Evolutionary conservation across 352 stramenopile genomes (phyloP).

Genomic region (Nothophytophthora sp.): DNA sequence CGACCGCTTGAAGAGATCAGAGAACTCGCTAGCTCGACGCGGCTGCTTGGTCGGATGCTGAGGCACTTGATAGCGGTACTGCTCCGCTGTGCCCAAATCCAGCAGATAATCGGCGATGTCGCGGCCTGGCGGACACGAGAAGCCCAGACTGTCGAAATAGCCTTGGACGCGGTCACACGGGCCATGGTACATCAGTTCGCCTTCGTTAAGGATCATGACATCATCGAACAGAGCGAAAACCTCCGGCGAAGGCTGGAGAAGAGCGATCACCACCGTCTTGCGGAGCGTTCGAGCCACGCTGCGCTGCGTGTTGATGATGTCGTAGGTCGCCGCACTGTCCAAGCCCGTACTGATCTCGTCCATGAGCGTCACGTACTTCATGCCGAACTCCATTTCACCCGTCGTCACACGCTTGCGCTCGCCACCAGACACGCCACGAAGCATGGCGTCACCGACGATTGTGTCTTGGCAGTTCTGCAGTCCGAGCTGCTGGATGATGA

Average conservation of each 20-base stretch:
- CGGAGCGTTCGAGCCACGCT: conserved; percentile 7
- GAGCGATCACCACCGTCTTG: conserved; percentile 45
- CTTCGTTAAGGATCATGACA: conserved; percentile 51
- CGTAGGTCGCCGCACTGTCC: conserved; percentile 56
- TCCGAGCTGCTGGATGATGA: conserved; percentile 21
- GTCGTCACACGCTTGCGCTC: conserved; percentile 62
- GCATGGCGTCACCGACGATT: conserved; percentile 45
- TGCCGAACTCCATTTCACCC: conserved; percentile 80
- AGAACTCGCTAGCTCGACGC: too few species aligned
- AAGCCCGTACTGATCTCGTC: conserved; percentile 93
- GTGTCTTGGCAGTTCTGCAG: conserved; percentile 16
- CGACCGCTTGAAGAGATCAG: too few species aligned
- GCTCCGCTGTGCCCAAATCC: too few species aligned
- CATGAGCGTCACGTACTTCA: conserved; percentile 63
- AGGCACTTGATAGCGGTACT: too few species aligned
- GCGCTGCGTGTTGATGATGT: conserved; percentile 17
- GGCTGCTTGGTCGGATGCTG: too few species aligned
- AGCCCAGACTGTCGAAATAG: too few species aligned
- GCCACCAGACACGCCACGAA: conserved; percentile 55
- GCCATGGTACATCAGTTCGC: conserved; percentile 70
- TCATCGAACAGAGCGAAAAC: conserved; percentile 78
- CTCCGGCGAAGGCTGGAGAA: conserved; percentile 88
- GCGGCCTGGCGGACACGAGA: too few species aligned
- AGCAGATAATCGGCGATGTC: too few species aligned
- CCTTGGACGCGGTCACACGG: too few species aligned